Evolutionary conservation across 768 basidiomycete genomes (phyloP).

Genomic region (Boletus sp.): DNA sequence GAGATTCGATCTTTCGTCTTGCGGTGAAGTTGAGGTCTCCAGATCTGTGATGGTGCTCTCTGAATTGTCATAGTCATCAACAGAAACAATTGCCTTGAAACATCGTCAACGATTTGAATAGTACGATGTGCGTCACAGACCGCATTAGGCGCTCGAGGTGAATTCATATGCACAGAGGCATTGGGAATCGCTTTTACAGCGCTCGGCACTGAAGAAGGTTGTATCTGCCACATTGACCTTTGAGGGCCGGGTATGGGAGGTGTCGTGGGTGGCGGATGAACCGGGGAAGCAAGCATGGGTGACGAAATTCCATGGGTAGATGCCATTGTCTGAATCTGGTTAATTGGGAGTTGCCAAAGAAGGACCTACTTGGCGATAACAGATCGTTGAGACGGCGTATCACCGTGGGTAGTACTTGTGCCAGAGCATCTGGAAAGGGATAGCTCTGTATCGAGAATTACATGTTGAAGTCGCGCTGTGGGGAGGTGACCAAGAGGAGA

Average conservation of each 20-base stretch:
- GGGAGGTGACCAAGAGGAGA: neutral
- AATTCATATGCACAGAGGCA: neutral
- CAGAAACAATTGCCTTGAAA: too few species aligned
- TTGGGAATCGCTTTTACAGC: neutral
- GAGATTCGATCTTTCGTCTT: too few species aligned
- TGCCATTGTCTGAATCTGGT: neutral
- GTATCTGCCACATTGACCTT: neutral
- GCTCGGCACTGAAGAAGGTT: neutral
- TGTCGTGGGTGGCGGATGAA: neutral
- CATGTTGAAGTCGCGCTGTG: conserved; percentile 19
- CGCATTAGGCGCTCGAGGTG: neutral
- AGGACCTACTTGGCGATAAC: conserved; percentile 10
- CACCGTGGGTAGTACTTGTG: neutral
- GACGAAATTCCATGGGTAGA: neutral
- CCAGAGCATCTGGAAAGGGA: neutral
- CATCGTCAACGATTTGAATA: too few species aligned
- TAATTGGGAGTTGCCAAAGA: neutral
- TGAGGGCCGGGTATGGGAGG: neutral
- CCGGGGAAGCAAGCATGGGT: neutral
- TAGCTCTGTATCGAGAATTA: conserved; percentile 10
- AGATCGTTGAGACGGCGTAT: neutral
- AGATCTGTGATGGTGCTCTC: too few species aligned
- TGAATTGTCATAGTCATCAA: too few species aligned
- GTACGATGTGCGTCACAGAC: too few species aligned
- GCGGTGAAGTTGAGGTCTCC: too few species aligned